These are phyloP conservation scores for Chalciporus sp. DNA, from an alignment of 1,284 basidiomycete genomes.

Conservation along the genomic window DNA sequence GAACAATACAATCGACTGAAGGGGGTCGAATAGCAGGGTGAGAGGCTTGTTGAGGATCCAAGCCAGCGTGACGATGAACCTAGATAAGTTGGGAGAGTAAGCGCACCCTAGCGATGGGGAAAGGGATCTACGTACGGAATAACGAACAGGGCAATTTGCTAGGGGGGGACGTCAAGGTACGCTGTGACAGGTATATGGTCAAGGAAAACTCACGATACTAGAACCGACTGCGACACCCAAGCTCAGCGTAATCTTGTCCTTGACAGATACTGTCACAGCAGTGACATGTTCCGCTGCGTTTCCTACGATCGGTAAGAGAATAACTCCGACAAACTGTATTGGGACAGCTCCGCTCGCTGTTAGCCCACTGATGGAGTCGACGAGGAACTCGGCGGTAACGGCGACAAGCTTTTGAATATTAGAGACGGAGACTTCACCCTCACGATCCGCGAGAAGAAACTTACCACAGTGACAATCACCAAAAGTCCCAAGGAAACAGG, in stretches of 20 bases:
- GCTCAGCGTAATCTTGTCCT: conserved; percentile 73
- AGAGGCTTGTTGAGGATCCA: conserved; percentile 75
- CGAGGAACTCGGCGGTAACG: conserved; percentile 83
- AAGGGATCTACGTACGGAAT: conserved; percentile 58
- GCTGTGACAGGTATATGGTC: too few species aligned
- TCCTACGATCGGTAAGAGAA: conserved; percentile 84
- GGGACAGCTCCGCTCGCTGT: conserved; percentile 55
- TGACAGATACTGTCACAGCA: conserved; percentile 82
- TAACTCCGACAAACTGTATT: conserved; percentile 83
- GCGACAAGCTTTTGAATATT: conserved; percentile 50
- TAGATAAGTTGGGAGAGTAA: too few species aligned
- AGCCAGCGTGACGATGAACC: too few species aligned
- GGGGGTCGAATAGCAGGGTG: conserved; percentile 77
- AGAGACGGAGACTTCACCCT: neutral
- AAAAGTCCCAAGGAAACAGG: conserved; percentile 56
- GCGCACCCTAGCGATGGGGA: too few species aligned
- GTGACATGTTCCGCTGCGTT: conserved; percentile 79
- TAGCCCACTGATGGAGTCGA: conserved; percentile 74
- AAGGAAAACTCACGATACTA: conserved; percentile 65
- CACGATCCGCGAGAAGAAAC: too few species aligned
- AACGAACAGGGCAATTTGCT: conserved; percentile 91
- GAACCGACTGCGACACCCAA: conserved; percentile 87
- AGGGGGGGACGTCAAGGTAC: neutral
- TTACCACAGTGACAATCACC: neutral
- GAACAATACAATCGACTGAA: conserved; percentile 69